Base-by-base conservation (phyloP, 306 rosid species). In the Prunus campanulata region DNA sequence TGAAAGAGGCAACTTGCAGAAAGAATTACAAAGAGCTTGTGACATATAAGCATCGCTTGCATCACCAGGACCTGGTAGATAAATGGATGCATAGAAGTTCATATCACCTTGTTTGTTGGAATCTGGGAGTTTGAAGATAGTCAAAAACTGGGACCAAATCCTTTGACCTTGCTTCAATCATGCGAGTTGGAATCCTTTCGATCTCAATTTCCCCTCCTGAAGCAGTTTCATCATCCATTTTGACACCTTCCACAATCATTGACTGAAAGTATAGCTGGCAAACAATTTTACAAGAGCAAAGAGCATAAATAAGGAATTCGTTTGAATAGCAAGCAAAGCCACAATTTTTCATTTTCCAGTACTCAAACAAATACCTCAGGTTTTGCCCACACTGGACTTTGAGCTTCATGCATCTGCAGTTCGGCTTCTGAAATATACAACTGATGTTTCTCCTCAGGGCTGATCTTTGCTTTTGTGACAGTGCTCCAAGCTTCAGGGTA, bases 361-460 rank as follows among this genome's bases (percentile, higher is more conserved):
- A 76, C 25, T 35, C 39, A 71, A n/a, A 25, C 19, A 71, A n/a
- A 71, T 84, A 96, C 99, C 99, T 89, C 91, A 64, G 88, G 86
- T 72, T 84, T 92, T 27, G 80, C 90, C 99, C 99, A 96, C 78
- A 88, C 60, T n/a, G 91, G 91, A 75, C 61, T 77, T 71, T 63
- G 88, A 77, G 86, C 63, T 77, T 78, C 88, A 81, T 92, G 96
- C 97, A 91, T 92, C 82, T 82, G 96, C 77, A 96, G 83, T 86
- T 96, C 99, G n/a, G 93, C 98, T 88, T 96, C 98, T 72, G 99
- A 87, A 72, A 96, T 96, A 86, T 88, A 92, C 74, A 93, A 79
- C 77, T 91, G 98, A 72, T 80, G 88, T 42, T 82, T 79, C 66
- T 93, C 99, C 81, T 86, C 93, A 6, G 72, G 78, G 68, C 70